These are phyloP conservation scores for Colletotrichum siamense DNA, from an alignment of 2,329 filamentous ascomycete genomes.

Conservation along the genomic window DNA sequence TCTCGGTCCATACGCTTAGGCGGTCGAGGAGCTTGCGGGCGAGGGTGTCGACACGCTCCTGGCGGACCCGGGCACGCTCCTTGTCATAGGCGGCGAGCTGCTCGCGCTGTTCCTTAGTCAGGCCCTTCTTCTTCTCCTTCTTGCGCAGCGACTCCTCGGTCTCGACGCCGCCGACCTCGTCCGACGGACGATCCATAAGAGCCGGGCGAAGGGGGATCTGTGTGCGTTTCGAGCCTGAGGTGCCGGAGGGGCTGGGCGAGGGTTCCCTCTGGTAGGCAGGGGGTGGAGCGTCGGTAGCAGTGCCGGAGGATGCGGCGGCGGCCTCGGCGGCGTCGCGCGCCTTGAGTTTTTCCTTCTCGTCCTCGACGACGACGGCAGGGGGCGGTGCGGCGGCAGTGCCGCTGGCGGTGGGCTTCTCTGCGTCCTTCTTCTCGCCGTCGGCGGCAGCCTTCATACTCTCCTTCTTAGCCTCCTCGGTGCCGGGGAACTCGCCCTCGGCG, in stretches of 20 bases:
- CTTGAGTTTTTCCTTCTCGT: constrained; percentile 33
- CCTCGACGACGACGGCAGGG: constrained; percentile 46
- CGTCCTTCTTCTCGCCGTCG: constrained; percentile 31
- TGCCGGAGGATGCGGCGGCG: constrained; percentile 3
- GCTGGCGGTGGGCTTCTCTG: constrained; percentile 31
- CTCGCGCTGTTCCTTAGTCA: constrained; percentile 92
- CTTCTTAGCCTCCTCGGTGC: constrained; percentile 60
- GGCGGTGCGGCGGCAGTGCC: constrained; percentile 30
- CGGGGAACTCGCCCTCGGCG: constrained; percentile 60
- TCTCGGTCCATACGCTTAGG: constrained; percentile 95
- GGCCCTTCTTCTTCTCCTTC: constrained; percentile 82
- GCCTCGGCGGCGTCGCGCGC: constrained; percentile 19
- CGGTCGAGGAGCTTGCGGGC: constrained; percentile 86
- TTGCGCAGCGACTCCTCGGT: constrained; percentile 54
- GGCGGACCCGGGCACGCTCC: constrained; percentile 81
- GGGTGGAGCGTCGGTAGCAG: constrained; percentile 26
- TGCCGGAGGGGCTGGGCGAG: constrained; percentile 43
- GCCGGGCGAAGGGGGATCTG: constrained; percentile 81
- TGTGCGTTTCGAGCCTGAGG: constrained; percentile 41
- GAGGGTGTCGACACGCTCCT: constrained; percentile 88
- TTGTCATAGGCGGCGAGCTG: constrained; percentile 87
- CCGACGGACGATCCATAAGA: constrained; percentile 82
- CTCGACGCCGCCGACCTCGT: constrained; percentile 74
- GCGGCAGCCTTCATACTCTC: constrained; percentile 55
- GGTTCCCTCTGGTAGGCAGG: constrained; percentile 38